These are phyloP conservation scores for Phytophthora idaei DNA, from an alignment of 352 stramenopile genomes.

Conservation along the genomic window DNA sequence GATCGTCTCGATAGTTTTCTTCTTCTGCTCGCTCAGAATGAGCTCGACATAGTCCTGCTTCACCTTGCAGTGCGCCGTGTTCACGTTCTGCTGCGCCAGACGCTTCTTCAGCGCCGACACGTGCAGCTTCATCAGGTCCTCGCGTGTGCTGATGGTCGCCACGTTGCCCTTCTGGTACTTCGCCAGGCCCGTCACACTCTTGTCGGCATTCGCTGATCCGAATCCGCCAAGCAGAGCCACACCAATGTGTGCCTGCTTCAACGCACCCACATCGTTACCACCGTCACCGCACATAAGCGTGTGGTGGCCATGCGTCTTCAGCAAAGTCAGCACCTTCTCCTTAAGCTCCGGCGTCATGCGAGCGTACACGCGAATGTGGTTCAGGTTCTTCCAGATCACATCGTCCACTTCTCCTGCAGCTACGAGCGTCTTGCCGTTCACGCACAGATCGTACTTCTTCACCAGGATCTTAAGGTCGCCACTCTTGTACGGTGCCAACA, in stretches of 20 bases:
- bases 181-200: constrained; percentile 77
- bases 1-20: constrained; percentile 54
- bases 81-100: constrained; percentile 67
- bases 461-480: constrained; percentile 58
- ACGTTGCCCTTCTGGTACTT: constrained; percentile 80
- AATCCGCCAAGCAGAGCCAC: constrained; percentile 84
- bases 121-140: constrained; percentile 87
- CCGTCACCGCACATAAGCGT: constrained; percentile 99
- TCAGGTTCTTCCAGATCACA: constrained; percentile 80
- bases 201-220: constrained; percentile 86
- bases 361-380: constrained; percentile 94
- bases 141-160: constrained; percentile 51
- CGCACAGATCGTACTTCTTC: constrained; percentile 88
- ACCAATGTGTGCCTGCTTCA: constrained; percentile 93
- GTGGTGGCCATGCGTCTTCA: constrained; percentile 93
- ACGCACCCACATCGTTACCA: constrained; percentile 97
- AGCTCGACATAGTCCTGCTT: constrained; percentile 87
- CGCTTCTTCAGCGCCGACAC: constrained; percentile 87
- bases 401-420: constrained; percentile 80
- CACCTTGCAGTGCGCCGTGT: constrained; percentile 70
- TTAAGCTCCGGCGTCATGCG: constrained; percentile 97
- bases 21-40: constrained; percentile 69
- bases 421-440: constrained; percentile 80
- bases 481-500: constrained; percentile 73
- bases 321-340: constrained; percentile 93